These are phyloP conservation scores for Lathyrus oleraceus DNA, from an alignment of 306 rosid genomes.

Conservation along the genomic window DNA sequence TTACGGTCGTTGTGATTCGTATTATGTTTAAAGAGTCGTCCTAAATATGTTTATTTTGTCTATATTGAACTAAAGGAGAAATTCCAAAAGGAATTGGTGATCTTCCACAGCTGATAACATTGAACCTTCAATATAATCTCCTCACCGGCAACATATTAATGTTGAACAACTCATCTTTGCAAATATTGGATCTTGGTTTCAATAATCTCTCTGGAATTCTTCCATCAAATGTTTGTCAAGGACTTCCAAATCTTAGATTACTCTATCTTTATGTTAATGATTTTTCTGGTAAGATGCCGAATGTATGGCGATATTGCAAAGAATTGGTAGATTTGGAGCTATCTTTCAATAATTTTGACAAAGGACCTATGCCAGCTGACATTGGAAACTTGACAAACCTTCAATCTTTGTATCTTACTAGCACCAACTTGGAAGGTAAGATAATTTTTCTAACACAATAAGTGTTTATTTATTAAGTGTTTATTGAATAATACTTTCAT, in stretches of 20 bases:
- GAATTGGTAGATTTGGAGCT: background rate
- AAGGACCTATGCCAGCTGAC: slow-evolving; percentile 16
- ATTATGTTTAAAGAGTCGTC: no score
- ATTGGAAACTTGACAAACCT: slow-evolving; percentile 22
- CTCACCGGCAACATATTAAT: slow-evolving; percentile 15
- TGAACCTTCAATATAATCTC: background rate
- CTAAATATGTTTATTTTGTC: background rate
- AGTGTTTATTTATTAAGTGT: background rate
- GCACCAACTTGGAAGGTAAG: slow-evolving; percentile 21
- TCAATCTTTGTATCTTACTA: background rate
- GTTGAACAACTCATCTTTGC: slow-evolving; percentile 19
- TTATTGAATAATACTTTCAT: background rate
- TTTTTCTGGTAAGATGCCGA: slow-evolving; percentile 18
- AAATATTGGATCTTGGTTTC: background rate
- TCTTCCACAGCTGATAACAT: background rate
- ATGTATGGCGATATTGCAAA: slow-evolving; percentile 25
- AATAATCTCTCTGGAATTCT: slow-evolving; percentile 27
- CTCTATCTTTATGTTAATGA: background rate
- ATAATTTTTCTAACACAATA: background rate
- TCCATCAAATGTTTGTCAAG: slow-evolving; percentile 23
- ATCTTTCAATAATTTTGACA: background rate
- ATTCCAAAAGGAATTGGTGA: slow-evolving; percentile 27
- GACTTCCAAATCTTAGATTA: slow-evolving; percentile 20
- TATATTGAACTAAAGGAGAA: slow-evolving; percentile 19
- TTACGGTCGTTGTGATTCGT: no score